Base-by-base conservation (phyloP, 352 stramenopile genomes). In the Thraustochytrium striatum region DNA sequence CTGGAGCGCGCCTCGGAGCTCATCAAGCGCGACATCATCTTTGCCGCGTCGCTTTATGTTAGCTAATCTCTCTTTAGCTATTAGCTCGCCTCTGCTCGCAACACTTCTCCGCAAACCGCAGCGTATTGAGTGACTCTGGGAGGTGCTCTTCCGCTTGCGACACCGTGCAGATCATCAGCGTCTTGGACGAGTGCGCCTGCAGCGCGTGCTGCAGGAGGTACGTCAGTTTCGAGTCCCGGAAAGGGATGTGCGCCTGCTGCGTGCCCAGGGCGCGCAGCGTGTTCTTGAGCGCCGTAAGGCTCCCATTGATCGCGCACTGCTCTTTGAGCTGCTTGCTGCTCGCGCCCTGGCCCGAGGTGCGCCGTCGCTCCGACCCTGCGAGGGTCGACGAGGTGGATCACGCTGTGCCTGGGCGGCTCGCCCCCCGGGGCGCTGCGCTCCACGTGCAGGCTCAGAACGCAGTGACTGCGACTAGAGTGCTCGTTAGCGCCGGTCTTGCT, bases 261-360 rank as follows among this genome's bases (percentile, higher is more conserved):
- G 93, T 89, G 72, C 93, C 88, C 36, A 95, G 85, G 41, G 90
- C 91, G 55, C 94, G 88, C 72, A 99, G 97, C 21, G 99, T 95
- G 85, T 99, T 96, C 43, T 94, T 94, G 28, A 99, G 88, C 43
- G 95, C 95, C 21, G 90, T 93, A 30, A 99, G 87, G 61, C 91
- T 98, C 86, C 98, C 98, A 90, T 99, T 99, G 83, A 99, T 99
- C 82, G 97, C 92, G 79, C 97, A 93, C 16, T 95, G 95, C 81
- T 99, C 96, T 72, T 97, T 96, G 44, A 98, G 70, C 38, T 38
- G 52, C 52, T 87, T 62, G 9, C 79, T 75, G 19, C 59, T 84
- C 13, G 82, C 79, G 43, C 79, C 78, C 7, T 79, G 82, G 57
- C 87, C 62, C 25, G 62, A 28, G 44, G 62, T 28, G 44, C 25